Conservation (phyloP, 495 filamentous ascomycete genomes). For the Hyaloscypha bicolor region DNA sequence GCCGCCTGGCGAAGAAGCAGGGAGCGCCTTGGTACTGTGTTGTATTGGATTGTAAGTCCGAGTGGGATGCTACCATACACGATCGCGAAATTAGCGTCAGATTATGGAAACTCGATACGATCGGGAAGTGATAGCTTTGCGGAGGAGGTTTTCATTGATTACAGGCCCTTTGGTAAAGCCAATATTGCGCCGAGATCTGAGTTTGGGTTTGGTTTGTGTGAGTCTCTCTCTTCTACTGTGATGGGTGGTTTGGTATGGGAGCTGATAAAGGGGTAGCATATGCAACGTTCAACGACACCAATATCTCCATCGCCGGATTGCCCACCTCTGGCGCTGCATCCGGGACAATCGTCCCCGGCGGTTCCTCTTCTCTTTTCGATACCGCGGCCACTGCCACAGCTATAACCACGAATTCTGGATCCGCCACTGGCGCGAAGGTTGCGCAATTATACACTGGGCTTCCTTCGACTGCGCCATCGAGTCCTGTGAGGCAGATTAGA, state of each 20-base stretch:
- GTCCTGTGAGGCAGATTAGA: slow-evolving; percentile 49
- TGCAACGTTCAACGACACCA: slow-evolving; percentile 57
- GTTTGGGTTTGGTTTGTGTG: neutral
- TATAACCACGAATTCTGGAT: slow-evolving; percentile 55
- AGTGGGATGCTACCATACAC: slow-evolving; percentile 72
- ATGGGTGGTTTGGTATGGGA: no score
- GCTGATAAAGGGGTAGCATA: slow-evolving; percentile 37
- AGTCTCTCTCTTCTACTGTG: neutral
- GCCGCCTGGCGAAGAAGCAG: slow-evolving; percentile 61
- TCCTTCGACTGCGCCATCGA: slow-evolving; percentile 34
- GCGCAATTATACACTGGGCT: slow-evolving; percentile 64
- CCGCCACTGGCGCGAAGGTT: slow-evolving; percentile 61
- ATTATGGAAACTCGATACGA: slow-evolving; percentile 46
- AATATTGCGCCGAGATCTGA: slow-evolving; percentile 43
- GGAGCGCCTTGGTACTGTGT: slow-evolving; percentile 55
- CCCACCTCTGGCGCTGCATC: slow-evolving; percentile 41
- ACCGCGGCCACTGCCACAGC: slow-evolving; percentile 53
- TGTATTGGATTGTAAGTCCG: slow-evolving; percentile 61
- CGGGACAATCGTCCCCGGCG: slow-evolving; percentile 46
- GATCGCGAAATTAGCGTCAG: slow-evolving; percentile 61
- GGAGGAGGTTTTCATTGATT: slow-evolving; percentile 66
- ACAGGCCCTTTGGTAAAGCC: slow-evolving; percentile 66
- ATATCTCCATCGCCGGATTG: slow-evolving; percentile 49
- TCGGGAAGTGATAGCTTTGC: slow-evolving; percentile 49
- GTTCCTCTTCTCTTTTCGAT: slow-evolving; percentile 66